Evolutionary conservation across 257 asterid species (phyloP).

Genomic region (Nicotiana undulata): DNA sequence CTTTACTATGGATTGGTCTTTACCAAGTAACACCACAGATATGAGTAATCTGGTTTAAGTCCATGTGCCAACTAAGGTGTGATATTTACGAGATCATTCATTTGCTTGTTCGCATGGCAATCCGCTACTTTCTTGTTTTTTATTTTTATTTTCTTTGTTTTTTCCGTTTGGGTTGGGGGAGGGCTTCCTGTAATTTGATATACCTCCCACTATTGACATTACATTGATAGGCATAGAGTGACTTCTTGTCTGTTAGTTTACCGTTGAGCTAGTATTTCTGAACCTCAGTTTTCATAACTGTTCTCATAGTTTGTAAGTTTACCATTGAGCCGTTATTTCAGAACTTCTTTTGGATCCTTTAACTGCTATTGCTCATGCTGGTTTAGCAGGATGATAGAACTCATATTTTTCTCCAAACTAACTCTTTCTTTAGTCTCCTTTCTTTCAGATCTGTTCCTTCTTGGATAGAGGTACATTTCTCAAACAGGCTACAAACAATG

Average conservation of each 20-base stretch:
- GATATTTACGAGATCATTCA: not conserved
- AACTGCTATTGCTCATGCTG: not conserved
- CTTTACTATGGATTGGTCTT: not conserved
- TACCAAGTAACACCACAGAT: not conserved
- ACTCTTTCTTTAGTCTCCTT: not conserved
- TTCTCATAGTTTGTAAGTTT: not conserved
- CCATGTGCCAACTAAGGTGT: not conserved
- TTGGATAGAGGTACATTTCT: not conserved
- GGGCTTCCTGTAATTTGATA: not conserved
- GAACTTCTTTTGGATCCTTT: not conserved
- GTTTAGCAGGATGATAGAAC: not conserved
- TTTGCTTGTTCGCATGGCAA: not conserved
- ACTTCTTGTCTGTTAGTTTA: not conserved
- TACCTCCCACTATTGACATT: not conserved
- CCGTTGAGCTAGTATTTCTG: not conserved
- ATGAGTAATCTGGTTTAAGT: not conserved
- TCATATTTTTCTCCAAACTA: not conserved
- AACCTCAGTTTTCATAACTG: not conserved
- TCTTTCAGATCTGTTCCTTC: conserved; percentile 1
- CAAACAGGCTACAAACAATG: conserved; percentile 24
- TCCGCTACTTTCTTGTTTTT: not conserved
- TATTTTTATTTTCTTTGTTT: not conserved
- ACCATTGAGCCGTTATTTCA: not conserved
- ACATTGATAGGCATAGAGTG: not conserved
- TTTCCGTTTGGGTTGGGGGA: not conserved